Percentiles rank a stretch among this genome's conserved stretches.
These are phyloP conservation scores for Candida ipomoeae DNA, from an alignment of 805 yeast species.

Conservation along the genomic window DNA sequence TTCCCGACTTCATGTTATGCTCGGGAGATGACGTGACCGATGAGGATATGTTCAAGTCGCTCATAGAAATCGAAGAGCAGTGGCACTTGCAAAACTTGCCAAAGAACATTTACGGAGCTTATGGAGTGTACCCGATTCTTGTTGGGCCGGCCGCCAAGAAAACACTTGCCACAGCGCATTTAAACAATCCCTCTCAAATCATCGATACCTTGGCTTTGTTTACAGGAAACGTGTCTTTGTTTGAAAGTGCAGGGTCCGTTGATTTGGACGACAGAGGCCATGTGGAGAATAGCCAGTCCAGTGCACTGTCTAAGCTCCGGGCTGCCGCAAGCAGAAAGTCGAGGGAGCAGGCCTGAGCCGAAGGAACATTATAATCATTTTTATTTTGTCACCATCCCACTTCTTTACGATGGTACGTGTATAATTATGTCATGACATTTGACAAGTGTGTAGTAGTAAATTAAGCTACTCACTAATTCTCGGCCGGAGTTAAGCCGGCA, in stretches of 20 bases:
- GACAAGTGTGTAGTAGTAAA: not conserved
- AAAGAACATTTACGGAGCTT: constrained; percentile 45
- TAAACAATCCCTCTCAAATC: constrained; percentile 80
- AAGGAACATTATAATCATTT: not conserved
- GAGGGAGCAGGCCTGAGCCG: constrained; percentile 4
- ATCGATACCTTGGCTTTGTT: constrained; percentile 77
- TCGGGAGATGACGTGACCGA: constrained; percentile 96
- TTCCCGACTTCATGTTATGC: constrained; percentile 84
- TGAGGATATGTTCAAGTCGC: constrained; percentile 91
- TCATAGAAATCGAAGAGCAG: constrained; percentile 55
- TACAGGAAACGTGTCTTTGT: constrained; percentile 72
- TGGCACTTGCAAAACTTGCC: constrained; percentile 45
- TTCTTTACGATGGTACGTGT: not conserved
- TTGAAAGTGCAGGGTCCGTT: constrained; percentile 74
- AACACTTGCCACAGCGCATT: constrained; percentile 81
- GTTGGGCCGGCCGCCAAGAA: constrained; percentile 89
- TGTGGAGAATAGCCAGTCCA: constrained; percentile 44
- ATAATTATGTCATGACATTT: not conserved
- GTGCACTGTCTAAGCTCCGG: constrained; percentile 38
- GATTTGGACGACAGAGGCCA: constrained; percentile 78
- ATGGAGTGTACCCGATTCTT: constrained; percentile 78
- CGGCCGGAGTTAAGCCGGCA: not conserved
- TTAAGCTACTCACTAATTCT: not conserved
- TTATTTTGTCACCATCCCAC: not conserved
- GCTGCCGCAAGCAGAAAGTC: constrained; percentile 16